phyloP scores from a whole-genome alignment of 2,329 filamentous ascomycete species.

The Fusarium continuum region DNA sequence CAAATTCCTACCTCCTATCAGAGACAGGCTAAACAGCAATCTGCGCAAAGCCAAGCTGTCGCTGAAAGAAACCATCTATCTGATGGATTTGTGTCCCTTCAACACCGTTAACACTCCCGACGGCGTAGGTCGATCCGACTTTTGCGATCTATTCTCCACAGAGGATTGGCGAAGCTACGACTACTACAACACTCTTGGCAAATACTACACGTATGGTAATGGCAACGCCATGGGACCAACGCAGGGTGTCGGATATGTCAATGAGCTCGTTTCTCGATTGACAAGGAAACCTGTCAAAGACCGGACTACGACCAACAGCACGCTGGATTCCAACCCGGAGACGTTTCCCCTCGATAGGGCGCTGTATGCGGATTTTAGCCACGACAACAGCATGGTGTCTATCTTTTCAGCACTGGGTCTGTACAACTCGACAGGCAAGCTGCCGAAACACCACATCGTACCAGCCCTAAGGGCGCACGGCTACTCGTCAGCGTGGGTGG shows the following conservation, averaged over 20 bases:
- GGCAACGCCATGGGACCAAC: conserved; percentile 83
- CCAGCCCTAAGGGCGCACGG: conserved; percentile 66
- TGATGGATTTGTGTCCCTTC: conserved; percentile 94
- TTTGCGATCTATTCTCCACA: conserved; percentile 78
- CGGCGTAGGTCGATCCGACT: conserved; percentile 65
- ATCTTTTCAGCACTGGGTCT: conserved; percentile 81
- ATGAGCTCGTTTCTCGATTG: conserved; percentile 85
- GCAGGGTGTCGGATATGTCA: conserved; percentile 87
- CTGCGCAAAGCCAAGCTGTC: conserved; percentile 74
- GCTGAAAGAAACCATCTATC: conserved; percentile 67
- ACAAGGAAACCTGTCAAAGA: conserved; percentile 75
- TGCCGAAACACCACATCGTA: conserved; percentile 61
- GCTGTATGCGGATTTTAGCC: conserved; percentile 89
- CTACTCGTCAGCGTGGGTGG: conserved; percentile 79
- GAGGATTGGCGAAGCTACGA: conserved; percentile 82
- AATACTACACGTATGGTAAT: conserved; percentile 83
- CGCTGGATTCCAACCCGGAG: conserved; percentile 70
- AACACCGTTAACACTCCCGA: conserved; percentile 73
- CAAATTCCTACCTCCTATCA: conserved; percentile 73
- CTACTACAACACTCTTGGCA: conserved; percentile 81
- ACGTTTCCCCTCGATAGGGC: conserved; percentile 77
- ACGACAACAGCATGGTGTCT: conserved; percentile 86
- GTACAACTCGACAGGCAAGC: conserved; percentile 70
- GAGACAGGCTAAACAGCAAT: conserved; percentile 72
- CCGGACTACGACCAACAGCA: conserved; percentile 78